phyloP scores from a whole-genome alignment of 2,329 filamentous ascomycete species.

The Gaeumannomyces sp. region DNA sequence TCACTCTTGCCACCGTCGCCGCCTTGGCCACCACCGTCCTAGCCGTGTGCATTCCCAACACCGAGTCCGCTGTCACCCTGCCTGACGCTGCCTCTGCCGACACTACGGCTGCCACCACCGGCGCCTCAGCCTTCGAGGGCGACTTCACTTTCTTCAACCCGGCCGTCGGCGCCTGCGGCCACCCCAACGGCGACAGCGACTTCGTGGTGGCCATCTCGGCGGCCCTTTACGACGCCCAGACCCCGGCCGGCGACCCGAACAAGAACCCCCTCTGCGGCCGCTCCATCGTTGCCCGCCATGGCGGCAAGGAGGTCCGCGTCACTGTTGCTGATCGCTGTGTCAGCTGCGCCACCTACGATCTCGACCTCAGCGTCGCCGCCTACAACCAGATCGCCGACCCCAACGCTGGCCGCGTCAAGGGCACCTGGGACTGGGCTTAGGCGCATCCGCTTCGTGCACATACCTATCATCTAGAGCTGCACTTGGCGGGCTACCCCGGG shows the following conservation, averaged over 20 bases:
- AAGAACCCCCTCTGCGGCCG: conserved; percentile 38
- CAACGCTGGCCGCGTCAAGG: conserved; percentile 32
- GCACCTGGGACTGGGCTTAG: conserved; percentile 30
- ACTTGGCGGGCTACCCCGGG: too few relatives aligned
- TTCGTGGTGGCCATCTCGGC: conserved; percentile 11
- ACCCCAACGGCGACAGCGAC: conserved; percentile 10
- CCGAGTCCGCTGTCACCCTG: neutral
- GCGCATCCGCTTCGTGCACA: too few relatives aligned
- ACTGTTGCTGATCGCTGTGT: conserved; percentile 63
- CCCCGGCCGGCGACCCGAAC: conserved; percentile 8
- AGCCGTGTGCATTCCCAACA: neutral
- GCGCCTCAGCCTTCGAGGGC: neutral
- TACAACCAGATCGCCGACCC: conserved; percentile 41
- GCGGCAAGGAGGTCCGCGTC: conserved; percentile 37
- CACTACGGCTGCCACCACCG: too few relatives aligned
- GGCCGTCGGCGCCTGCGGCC: conserved; percentile 11
- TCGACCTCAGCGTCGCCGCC: conserved; percentile 42
- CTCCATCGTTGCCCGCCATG: conserved; percentile 47
- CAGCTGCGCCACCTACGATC: conserved; percentile 37
- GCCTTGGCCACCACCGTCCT: neutral
- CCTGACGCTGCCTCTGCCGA: too few relatives aligned
- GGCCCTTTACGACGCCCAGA: conserved; percentile 9
- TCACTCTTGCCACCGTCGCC: conserved; percentile 1
- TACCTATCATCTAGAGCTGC: too few relatives aligned
- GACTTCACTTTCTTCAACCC: conserved; percentile 10